These are phyloP conservation scores for Apiotrichum mycotoxinovorans DNA, from an alignment of 1,284 basidiomycete genomes.

Conservation along the genomic window DNA sequence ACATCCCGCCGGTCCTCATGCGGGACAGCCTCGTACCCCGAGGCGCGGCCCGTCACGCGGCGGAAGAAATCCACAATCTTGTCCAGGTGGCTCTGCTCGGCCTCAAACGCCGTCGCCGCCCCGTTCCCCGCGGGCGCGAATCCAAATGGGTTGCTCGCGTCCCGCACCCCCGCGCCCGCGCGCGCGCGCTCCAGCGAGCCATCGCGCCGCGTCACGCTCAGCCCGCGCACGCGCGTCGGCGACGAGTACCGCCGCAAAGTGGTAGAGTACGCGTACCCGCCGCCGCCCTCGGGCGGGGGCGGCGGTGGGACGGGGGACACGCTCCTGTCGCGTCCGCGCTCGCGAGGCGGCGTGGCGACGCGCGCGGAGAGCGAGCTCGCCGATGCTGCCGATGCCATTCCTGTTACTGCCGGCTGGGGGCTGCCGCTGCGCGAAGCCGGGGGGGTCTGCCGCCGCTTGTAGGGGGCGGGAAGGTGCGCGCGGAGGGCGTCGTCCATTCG, in stretches of 20 bases:
- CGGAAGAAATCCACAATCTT: constrained; percentile 20
- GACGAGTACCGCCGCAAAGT: constrained; percentile 63
- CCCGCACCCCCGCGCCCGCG: background rate
- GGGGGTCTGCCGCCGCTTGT: constrained; percentile 9
- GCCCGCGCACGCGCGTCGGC: constrained; percentile 13
- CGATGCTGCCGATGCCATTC: background rate
- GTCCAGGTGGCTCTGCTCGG: constrained; percentile 6
- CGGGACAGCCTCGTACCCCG: constrained; percentile 31
- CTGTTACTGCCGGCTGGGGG: background rate
- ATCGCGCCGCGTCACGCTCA: background rate
- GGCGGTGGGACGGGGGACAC: background rate
- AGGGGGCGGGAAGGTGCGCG: constrained; percentile 7
- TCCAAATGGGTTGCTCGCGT: constrained; percentile 14
- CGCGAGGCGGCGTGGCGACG: background rate
- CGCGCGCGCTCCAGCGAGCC: background rate
- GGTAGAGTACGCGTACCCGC: constrained; percentile 72
- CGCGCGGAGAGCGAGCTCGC: background rate
- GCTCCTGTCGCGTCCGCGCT: background rate
- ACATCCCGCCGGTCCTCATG: constrained; percentile 39
- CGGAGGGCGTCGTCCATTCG: background rate
- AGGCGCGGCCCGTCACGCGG: constrained; percentile 26
- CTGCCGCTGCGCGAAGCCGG: background rate
- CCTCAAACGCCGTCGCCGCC: constrained; percentile 7
- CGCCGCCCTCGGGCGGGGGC: background rate
- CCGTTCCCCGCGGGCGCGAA: background rate